phyloP scores from a whole-genome alignment of 805 yeast species.

The Blastobotrys chiropterorum region DNA sequence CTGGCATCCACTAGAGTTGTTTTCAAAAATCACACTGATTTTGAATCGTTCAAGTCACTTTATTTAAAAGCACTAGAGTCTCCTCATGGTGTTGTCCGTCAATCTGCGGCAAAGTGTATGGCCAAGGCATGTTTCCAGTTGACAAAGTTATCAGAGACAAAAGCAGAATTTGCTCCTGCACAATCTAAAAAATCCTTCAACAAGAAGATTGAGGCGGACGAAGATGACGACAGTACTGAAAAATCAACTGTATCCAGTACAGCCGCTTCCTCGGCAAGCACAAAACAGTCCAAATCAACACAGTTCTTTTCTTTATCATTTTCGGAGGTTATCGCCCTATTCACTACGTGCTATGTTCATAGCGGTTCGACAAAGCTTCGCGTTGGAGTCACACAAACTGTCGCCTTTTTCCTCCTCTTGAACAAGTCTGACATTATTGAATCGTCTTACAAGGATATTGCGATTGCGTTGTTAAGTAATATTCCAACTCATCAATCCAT shows the following conservation, averaged over 20 bases:
- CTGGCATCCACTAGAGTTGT: conserved; percentile 21
- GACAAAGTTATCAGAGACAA: conserved; percentile 10
- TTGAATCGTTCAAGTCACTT: conserved; percentile 24
- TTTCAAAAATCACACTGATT: conserved; percentile 22
- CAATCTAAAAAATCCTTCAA: conserved; percentile 6
- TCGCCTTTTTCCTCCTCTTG: conserved; percentile 18
- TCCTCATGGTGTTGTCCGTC: conserved; percentile 20
- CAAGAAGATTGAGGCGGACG: conserved; percentile 14
- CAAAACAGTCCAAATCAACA: conserved; percentile 10
- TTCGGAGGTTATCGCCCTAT: conserved; percentile 19
- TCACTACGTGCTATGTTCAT: conserved; percentile 18
- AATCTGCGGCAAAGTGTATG: conserved; percentile 28
- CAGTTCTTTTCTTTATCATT: conserved; percentile 16
- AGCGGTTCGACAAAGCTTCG: conserved; percentile 16
- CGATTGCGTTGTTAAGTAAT: conserved; percentile 17
- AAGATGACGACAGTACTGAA: conserved; percentile 12
- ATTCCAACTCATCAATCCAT: conserved; percentile 15
- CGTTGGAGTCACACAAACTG: conserved; percentile 24
- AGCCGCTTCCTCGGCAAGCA: conserved; percentile 12
- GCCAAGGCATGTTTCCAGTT: conserved; percentile 21
- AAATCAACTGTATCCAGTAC: conserved; percentile 1
- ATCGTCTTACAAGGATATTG: conserved; percentile 18
- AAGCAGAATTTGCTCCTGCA: conserved; percentile 11
- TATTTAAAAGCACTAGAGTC: conserved; percentile 23
- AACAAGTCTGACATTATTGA: conserved; percentile 19